Evolutionary conservation across 176 grass and related monocot genomes (phyloP).

Genomic region (Guadua angustifolia): DNA sequence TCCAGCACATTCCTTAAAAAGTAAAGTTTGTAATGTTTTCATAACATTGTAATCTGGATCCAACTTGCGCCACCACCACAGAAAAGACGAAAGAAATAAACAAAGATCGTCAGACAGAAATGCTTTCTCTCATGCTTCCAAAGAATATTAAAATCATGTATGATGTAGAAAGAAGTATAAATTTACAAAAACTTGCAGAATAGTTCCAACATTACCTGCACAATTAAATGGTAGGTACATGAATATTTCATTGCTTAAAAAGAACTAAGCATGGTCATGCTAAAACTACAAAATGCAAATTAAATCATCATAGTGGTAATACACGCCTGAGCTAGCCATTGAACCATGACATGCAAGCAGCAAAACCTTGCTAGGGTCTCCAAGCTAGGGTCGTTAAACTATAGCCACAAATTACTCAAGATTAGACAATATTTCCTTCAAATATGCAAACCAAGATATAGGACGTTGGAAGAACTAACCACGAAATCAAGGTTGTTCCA

Average conservation of each 20-base stretch:
- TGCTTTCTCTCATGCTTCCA: neutral
- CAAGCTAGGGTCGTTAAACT: too few relatives aligned
- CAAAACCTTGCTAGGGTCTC: constrained; percentile 89
- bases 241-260: constrained; percentile 19
- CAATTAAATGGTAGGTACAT: neutral
- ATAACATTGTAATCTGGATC: constrained; percentile 98
- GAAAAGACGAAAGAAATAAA: constrained; percentile 13
- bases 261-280: neutral
- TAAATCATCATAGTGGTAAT: constrained; percentile 8
- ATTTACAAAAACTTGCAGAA: constrained; percentile 1
- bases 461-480: constrained; percentile 82
- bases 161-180: constrained; percentile 7
- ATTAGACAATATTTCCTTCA: too few relatives aligned
- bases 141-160: constrained; percentile 13
- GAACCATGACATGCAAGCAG: constrained; percentile 93
- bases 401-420: too few relatives aligned
- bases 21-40: constrained; percentile 79
- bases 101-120: too few relatives aligned
- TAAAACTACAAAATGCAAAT: constrained; percentile 20
- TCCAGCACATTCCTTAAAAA: constrained; percentile 70
- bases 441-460: too few relatives aligned
- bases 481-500: constrained; percentile 88
- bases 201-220: neutral
- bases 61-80: constrained; percentile 93
- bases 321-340: constrained; percentile 96